Percentiles rank a stretch among this genome's conserved stretches.
These are phyloP conservation scores for Protea cynaroides DNA, from an alignment of 164 flowering plant species.

Conservation along the genomic window DNA sequence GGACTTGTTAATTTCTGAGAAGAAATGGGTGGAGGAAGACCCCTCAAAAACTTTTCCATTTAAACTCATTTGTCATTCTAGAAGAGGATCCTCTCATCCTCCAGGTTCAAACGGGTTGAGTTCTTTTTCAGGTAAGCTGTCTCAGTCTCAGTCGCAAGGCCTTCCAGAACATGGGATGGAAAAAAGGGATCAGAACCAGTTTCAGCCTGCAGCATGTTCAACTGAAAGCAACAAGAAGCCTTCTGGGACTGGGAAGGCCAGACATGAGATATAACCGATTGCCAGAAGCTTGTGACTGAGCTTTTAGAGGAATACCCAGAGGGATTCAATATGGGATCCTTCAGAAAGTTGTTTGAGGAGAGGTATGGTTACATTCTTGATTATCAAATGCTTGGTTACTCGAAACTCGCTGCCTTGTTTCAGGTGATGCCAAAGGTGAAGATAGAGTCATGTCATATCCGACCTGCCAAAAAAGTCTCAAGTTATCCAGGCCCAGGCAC, in stretches of 20 bases:
- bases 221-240: constrained; percentile 11
- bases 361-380: constrained; percentile 23
- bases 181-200: constrained; percentile 13
- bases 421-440: constrained; percentile 52
- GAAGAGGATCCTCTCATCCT: constrained; percentile 11
- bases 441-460: constrained; percentile 30
- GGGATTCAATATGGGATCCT: constrained; percentile 35
- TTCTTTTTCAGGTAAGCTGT: constrained; percentile 25
- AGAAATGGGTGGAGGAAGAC: constrained; percentile 66
- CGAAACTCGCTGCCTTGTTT: constrained; percentile 42
- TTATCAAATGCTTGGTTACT: constrained; percentile 3
- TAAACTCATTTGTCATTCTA: constrained; percentile 21
- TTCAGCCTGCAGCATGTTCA: constrained; percentile 18
- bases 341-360: constrained; percentile 38
- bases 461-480: constrained; percentile 21
- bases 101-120: constrained; percentile 39
- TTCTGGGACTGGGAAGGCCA: constrained; percentile 28
- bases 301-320: constrained; percentile 34
- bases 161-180: constrained; percentile 16
- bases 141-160: constrained; percentile 16
- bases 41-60: constrained; percentile 38
- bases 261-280: constrained; percentile 45
- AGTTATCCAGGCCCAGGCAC: constrained; percentile 1
- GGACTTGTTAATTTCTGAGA: constrained; percentile 54
- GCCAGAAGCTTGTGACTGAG: constrained; percentile 42